These are phyloP conservation scores for Aspergillus ostianus DNA, from an alignment of 495 filamentous ascomycete species.

Conservation along the genomic window DNA sequence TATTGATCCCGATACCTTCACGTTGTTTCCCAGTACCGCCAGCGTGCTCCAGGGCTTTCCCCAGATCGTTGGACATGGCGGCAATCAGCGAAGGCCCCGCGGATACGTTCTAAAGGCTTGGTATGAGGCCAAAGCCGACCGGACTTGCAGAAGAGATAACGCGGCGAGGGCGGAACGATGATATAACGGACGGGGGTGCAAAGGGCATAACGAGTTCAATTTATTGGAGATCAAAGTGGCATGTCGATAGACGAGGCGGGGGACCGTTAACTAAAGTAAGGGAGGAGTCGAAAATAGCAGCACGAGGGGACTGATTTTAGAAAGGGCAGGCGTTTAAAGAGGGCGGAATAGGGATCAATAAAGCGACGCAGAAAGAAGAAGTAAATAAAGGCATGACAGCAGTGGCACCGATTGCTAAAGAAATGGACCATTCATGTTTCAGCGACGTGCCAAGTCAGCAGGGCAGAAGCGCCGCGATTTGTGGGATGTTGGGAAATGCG, in stretches of 20 bases:
- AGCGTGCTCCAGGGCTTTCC: conserved; percentile 36
- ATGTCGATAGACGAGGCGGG: not conserved
- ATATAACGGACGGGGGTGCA: not conserved
- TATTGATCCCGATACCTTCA: conserved; percentile 45
- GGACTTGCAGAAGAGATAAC: not conserved
- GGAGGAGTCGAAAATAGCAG: not conserved
- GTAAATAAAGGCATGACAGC: conserved; percentile 25
- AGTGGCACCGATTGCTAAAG: conserved; percentile 15
- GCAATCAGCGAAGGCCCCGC: conserved; percentile 10
- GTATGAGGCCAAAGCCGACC: not conserved
- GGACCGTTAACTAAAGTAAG: not conserved
- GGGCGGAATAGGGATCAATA: not conserved
- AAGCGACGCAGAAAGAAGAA: conserved; percentile 15
- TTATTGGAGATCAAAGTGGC: not conserved
- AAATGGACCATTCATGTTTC: conserved; percentile 17
- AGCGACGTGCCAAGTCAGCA: conserved; percentile 14
- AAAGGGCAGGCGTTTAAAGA: not conserved
- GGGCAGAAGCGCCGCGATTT: conserved; percentile 11
- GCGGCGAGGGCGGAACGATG: not conserved
- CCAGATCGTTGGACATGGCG: conserved; percentile 33
- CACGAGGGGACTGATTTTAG: conserved; percentile 1
- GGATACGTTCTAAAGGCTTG: not conserved
- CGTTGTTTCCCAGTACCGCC: conserved; percentile 43
- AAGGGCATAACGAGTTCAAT: conserved; percentile 1
- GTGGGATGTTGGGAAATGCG: conserved; percentile 13